Base-by-base conservation (phyloP, 2,329 filamentous ascomycete species). In the Diaporthe velutina region DNA sequence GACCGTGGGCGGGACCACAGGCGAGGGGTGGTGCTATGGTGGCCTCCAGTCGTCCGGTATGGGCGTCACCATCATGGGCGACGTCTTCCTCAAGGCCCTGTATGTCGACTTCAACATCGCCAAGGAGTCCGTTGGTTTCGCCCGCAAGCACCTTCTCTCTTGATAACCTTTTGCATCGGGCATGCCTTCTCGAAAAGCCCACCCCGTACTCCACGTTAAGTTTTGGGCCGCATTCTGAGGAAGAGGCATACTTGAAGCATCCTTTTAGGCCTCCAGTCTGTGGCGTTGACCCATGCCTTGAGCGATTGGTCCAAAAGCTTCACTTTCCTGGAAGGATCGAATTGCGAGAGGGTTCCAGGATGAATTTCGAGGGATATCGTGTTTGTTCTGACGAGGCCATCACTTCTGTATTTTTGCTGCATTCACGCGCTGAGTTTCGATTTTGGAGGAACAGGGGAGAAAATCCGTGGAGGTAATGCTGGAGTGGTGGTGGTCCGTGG, bases 81-180 rank as follows among this genome's bases (percentile, higher is more conserved):
- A 96, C 76, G 87, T 94, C 73, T 94, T 95, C 85, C 88, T 97
- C 78, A 97, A 97, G 90, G 90, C 90, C 73, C 87, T 94, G 77
- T 95, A 93, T 80, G 91, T 93, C 40, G 90, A 95, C 64, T 95
- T 95, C 82, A 93, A 95, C 80, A 82, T 86, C 8, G 83, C 81
- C 28, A 84, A 84, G 7, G 83, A 85, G 74, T 82, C 83, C 61
- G 80, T 90, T 38, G 87, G 87, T 1, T 85, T 88, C 75, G 87
- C 86, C 64, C 83, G 83, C 76, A 88, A 88, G 82, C 73, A 78
- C 17, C 79, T 87, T 50, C 73, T 79, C 42, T 75, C 75, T 28
- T 78, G 71, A 70, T 25, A 12, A 19, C 38, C 33, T 50, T 33
- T 28, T 40, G 33, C 71, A 70, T 35, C 60, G 40, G 57, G 50